Base-by-base conservation (phyloP, 495 filamentous ascomycete species). In the Recurvomyces mirabilis region DNA sequence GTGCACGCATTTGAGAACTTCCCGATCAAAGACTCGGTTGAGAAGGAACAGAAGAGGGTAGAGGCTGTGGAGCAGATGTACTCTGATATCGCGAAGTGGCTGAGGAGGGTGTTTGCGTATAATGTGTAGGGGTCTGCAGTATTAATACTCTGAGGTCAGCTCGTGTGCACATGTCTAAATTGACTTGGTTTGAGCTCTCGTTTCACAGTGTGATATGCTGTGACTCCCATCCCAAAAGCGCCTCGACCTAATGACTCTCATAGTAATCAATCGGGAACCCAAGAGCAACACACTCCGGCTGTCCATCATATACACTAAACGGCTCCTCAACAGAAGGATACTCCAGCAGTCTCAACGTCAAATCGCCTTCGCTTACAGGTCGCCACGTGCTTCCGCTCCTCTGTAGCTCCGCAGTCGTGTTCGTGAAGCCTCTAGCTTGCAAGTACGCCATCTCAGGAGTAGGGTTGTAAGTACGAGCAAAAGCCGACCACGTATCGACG, bases 401-500 rank as follows among this genome's bases (percentile, higher is more conserved):
- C 19, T 28, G 13, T 17, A 56, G 24, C 15, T 43, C 43, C 29
- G 24, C 32, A 20, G 48, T 45, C 9, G 58, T 59, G 30, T 59
- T 59, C 4, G 26, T 37, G 38, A 48, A 61, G 1, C 56, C 56
- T 12, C 58, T 41, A 11, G 56, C 47, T 3, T 34, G 32, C 12
- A 61, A 41, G 41, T 54, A 61, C 14, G 38, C 47, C 13, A 30
- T 9, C 17, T 41, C 43, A 7, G 55, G 55, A 29, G 55, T 54
- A 2, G 55, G 58, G 46, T 60, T 43, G 20, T 25, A 34, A 3
- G 46, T 43, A 35, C 59, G 49, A 9, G 36, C 59, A 37, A 61
- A 61, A 15, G 51, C 31, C 1, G 51, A 45, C 56, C 56, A 61
- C 1, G 39, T 47, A 38, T 61, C 59, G 17, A 61, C 28, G 11